A percentile compares a stretch with the other conserved stretches of the same genome.
phyloP scores from a whole-genome alignment of 139 green algal species.

The Chlamydomonas schloesseri region DNA sequence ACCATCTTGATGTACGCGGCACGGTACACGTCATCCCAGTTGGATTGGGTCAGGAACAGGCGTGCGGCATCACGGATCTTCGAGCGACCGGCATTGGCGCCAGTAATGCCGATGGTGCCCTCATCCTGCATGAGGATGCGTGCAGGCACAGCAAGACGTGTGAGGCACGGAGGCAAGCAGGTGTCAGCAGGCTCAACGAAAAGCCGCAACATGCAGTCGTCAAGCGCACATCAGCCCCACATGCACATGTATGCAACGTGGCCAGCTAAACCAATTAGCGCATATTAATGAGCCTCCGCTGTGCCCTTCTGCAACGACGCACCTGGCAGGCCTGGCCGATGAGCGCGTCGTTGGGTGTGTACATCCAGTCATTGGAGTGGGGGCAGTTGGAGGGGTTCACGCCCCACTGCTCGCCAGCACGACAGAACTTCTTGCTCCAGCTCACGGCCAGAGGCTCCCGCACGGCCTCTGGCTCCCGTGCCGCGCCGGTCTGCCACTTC shows the following conservation, averaged over 20 bases:
- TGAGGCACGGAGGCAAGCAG: too few species aligned
- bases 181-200: too few species aligned
- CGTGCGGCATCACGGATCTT: background rate
- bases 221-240: too few species aligned
- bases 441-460: too few species aligned
- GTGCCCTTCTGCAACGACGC: too few species aligned
- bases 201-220: too few species aligned
- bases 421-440: slow-evolving; percentile 2
- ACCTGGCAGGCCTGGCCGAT: slow-evolving; percentile 1
- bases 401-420: background rate
- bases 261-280: too few species aligned
- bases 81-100: background rate
- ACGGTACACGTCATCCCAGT: background rate
- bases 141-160: too few species aligned
- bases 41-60: background rate
- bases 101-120: background rate
- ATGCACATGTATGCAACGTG: background rate
- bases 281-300: too few species aligned
- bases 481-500: background rate
- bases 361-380: background rate
- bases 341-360: background rate
- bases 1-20: slow-evolving; percentile 22
- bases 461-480: background rate
- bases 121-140: too few species aligned
- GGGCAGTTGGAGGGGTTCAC: background rate